Evolutionary conservation across 495 filamentous ascomycete species (phyloP), one percentile per base, ranked within the genome.

Genomic region (Penicillium taxi): DNA sequence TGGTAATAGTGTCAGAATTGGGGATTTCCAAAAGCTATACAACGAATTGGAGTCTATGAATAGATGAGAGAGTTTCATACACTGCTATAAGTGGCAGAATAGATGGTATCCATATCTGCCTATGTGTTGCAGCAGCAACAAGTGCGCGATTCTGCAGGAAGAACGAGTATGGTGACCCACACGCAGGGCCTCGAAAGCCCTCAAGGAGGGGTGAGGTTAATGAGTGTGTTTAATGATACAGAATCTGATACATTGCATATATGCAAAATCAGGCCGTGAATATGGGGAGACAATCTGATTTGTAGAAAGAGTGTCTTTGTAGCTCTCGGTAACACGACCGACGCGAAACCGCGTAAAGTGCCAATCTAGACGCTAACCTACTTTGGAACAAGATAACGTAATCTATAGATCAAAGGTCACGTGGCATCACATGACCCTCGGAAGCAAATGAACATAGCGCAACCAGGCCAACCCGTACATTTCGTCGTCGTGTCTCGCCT

Each of bases 1-100:
- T 18, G 16, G 12, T 20, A 24, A 39, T n/a, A 31, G 26, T 5
- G 28, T 37, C 24, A 38, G 29, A 14, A 34, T 12, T 23, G 18
- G 19, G 8, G 21, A 18, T 7, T 5, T 22, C 30, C 20, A 2
- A 32, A n/a, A 6, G 40, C 39, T 11, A 42, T 32, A 12, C 9
- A 34, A 7, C 19, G 16, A 9, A 24, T 12, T 9, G 4, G 8
- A 11, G 21, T 16, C 16, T 19, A 19, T n/a, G 6, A 2, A 23
- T 22, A 7, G 12, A 12, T 24, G 32, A 28, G 19, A 70, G 11
- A 9, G 18, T n/a, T n/a, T n/a, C 81, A 64, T 70, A 95, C 88
- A 77, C 82, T 86, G 62, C 88, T 94, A 59, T 95, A 95, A 0
- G 88, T 94, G 31, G 87, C 88, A 60, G 83, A 86, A 61, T 87